phyloP scores from a whole-genome alignment of 164 flowering plant genomes.

The Vitis labrusca region DNA sequence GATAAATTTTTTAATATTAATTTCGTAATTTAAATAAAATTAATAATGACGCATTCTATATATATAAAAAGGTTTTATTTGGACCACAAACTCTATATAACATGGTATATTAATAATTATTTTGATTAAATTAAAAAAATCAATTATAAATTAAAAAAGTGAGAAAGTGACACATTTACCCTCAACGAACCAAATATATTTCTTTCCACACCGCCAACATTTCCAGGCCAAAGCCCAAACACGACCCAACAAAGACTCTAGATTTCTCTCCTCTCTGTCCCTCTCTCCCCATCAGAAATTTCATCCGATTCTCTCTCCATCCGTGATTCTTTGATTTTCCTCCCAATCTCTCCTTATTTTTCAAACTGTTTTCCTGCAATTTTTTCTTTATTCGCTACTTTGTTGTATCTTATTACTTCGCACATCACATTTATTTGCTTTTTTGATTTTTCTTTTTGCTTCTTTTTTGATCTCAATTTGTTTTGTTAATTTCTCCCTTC shows the following conservation, averaged over 20 bases:
- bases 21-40: no score
- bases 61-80: no score
- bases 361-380: not conserved
- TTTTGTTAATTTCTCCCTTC: not conserved
- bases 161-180: not conserved
- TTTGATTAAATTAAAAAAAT: no score
- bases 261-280: not conserved
- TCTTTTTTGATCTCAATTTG: not conserved
- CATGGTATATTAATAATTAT: no score
- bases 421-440: not conserved
- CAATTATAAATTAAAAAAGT: no score
- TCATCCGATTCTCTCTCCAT: constrained; percentile 5
- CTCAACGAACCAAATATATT: not conserved
- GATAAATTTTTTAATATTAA: no score
- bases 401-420: not conserved
- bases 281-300: not conserved
- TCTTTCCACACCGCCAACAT: constrained; percentile 1
- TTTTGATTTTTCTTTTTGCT: not conserved
- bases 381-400: not conserved
- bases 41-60: no score
- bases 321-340: not conserved
- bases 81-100: no score
- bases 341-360: not conserved
- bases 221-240: not conserved
- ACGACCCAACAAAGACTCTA: constrained; percentile 3